Evolutionary conservation across 2,329 filamentous ascomycete species (phyloP).

Genomic region (Ophiostoma sp.): DNA sequence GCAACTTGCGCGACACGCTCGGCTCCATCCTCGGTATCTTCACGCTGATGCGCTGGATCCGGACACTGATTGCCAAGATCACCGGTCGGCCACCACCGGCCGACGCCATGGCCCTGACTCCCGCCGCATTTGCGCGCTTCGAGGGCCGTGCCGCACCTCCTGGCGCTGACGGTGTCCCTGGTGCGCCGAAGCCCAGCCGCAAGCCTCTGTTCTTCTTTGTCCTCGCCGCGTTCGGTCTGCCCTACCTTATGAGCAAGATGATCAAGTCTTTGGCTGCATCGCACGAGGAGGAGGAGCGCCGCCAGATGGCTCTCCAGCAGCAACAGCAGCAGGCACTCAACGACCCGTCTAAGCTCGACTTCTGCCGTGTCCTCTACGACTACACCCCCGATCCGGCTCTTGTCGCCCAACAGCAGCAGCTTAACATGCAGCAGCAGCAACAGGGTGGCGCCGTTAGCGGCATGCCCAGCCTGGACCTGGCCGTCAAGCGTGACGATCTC

Average conservation of each 20-base stretch:
- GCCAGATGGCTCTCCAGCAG: conserved; percentile 52
- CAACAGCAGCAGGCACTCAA: conserved; percentile 58
- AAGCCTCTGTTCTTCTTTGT: conserved; percentile 97
- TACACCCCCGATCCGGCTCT: conserved; percentile 66
- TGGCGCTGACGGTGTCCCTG: conserved; percentile 55
- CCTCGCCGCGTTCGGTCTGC: conserved; percentile 88
- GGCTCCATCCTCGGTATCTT: conserved; percentile 95
- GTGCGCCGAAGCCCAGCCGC: conserved; percentile 73
- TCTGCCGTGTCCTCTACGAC: conserved; percentile 92
- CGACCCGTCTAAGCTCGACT: conserved; percentile 90
- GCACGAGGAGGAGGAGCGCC: conserved; percentile 78
- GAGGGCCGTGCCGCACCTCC: conserved; percentile 61
- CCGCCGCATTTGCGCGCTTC: conserved; percentile 87
- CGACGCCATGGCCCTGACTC: conserved; percentile 82
- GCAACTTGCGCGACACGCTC: conserved; percentile 87
- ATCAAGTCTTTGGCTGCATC: conserved; percentile 81
- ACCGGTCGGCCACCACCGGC: conserved; percentile 89
- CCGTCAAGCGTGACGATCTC: conserved; percentile 91
- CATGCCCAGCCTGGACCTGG: conserved; percentile 75
- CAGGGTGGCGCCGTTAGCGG: conserved; percentile 29
- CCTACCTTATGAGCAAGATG: conserved; percentile 95
- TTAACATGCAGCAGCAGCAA: conserved; percentile 11
- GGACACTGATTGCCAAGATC: conserved; percentile 85
- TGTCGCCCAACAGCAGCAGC: conserved; percentile 21
- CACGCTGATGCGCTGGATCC: conserved; percentile 91